Evolutionary conservation across 2,329 filamentous ascomycete species (phyloP), one percentile per base, ranked within the genome.

Genomic region (Trichophyton schoenleinii): DNA sequence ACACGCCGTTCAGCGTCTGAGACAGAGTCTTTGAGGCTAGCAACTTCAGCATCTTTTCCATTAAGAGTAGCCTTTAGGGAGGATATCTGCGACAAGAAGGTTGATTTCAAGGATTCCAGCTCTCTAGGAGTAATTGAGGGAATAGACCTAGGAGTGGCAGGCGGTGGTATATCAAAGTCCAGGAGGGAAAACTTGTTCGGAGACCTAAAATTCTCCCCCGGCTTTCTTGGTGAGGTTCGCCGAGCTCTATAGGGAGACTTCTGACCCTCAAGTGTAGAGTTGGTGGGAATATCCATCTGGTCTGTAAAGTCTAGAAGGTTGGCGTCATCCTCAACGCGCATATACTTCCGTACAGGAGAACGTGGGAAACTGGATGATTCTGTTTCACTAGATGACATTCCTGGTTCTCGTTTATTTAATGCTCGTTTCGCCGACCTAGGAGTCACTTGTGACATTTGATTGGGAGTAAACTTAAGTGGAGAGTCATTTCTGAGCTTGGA

Each of bases 91-190:
- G 91, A 95, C 59, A 95, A 81, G 68, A 95, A 95, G 25, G 83
- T 83, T 0, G 91, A 96, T 73, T 97, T 97, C 63, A 97, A 80
- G 13, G 88, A 89, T 71, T 99, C 94, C 1, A 97, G 80, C 75
- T 99, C 94, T 38, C 94, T 85, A 1, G 94, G 89, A 1, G 91
- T 96, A 67, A 97, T 87, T 7, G 87, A 89, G 0, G 94, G 94
- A 42, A 97, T 83, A 61, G 90, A 96, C 64, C 92, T 86, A 13
- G 94, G 94, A 0, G 94, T 97, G 1, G 92, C 91, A 67, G 91
- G 85, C 0, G 92, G 90, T n/a, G 91, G 91, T 8, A 97, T 87
- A 68, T 97, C 94, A 70, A 95, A 94, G 73, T 95, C 90, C 55
- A 95, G 83, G 49, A 94, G 81, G 68, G 87, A 89, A 38, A 84